Evolutionary conservation across 1,284 basidiomycete genomes (phyloP), one percentile per base, ranked within the genome.

Genomic region (Boletus smithii): DNA sequence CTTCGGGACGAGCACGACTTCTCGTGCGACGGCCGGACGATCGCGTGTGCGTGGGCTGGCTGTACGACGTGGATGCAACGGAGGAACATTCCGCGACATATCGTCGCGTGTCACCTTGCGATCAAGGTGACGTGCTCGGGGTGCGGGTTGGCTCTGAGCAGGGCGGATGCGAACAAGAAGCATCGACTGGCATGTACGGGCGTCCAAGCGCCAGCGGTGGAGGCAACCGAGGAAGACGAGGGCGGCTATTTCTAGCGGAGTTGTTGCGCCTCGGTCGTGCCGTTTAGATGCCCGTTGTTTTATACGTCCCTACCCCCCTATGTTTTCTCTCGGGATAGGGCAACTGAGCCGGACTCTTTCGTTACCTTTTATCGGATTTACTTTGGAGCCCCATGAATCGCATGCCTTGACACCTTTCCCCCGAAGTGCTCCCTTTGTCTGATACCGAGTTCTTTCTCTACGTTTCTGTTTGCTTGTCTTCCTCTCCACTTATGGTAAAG

Each of bases 151-250:
- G 16, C 29, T 8, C 43, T 63, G 16, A 57, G 62, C 35, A 52
- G 62, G 38, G 44, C 48, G 20, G 65, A 66, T 33, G 65, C 65
- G 30, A 43, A 26, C 20, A 67, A 27, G 26, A 63, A 66, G 36
- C 61, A 63, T 13, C 42, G 13, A 6, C 29, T 26, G 23, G 46
- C 50, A 8, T 62, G 64, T 18, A 6, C 31, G 9, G 57, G 54
- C 5, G 4, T 13, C 17, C 34, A 3, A 24, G 17, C 7, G 16
- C 2, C 37, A 10, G 30, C 14, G 39, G 33, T 30, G 37, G 44
- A n/a, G 13, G 42, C 17, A 11, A n/a, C 13, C 22, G 47, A 34
- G 18, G 31, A 46, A 47, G 48, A 42, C 26, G 8, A 35, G 27
- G 40, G 54, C 48, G 46, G 33, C n/a, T 47, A 40, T 42, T 40